Percentiles rank a stretch among this genome's conserved stretches.
Conservation (phyloP, 148 eudicot species). For the Fallopia convolvulus region DNA sequence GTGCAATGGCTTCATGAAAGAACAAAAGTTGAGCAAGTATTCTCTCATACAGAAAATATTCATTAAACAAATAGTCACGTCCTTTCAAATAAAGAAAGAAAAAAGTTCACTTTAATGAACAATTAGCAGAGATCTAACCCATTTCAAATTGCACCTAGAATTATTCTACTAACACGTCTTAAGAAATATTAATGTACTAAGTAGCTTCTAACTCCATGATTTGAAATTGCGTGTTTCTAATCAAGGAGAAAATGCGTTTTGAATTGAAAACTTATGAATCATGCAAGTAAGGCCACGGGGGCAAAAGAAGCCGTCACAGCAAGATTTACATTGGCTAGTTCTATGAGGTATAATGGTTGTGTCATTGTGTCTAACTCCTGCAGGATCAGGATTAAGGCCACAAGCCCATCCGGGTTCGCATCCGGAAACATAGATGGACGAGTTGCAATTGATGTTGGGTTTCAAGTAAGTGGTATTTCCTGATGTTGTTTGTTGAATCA, state of each 20-base stretch:
- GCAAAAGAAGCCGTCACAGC: slow-evolving; percentile 46
- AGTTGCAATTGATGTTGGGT: slow-evolving; percentile 33
- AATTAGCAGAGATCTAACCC: too few species aligned
- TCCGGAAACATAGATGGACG: slow-evolving; percentile 28
- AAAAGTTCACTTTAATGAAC: too few species aligned
- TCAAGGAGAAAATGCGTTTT: not conserved
- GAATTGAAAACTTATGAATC: slow-evolving; percentile 29
- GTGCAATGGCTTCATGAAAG: too few species aligned
- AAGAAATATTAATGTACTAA: too few species aligned
- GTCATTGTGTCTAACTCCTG: slow-evolving; percentile 4
- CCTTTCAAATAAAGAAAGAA: too few species aligned
- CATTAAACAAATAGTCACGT: too few species aligned
- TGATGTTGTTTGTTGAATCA: slow-evolving; percentile 2
- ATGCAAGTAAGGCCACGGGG: slow-evolving; percentile 45
- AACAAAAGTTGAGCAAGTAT: too few species aligned
- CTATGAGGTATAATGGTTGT: slow-evolving; percentile 24
- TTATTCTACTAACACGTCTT: too few species aligned
- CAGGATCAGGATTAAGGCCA: slow-evolving; percentile 2
- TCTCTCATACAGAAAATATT: too few species aligned
- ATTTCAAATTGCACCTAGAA: too few species aligned
- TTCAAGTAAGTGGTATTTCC: slow-evolving; percentile 2
- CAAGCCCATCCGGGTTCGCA: slow-evolving; percentile 58
- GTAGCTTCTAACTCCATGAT: too few species aligned
- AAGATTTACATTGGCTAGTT: slow-evolving; percentile 21
- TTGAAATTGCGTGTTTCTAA: too few species aligned